Conservation (phyloP, 108 stramenopile species). For the Pelagomonas calceolata region DNA sequence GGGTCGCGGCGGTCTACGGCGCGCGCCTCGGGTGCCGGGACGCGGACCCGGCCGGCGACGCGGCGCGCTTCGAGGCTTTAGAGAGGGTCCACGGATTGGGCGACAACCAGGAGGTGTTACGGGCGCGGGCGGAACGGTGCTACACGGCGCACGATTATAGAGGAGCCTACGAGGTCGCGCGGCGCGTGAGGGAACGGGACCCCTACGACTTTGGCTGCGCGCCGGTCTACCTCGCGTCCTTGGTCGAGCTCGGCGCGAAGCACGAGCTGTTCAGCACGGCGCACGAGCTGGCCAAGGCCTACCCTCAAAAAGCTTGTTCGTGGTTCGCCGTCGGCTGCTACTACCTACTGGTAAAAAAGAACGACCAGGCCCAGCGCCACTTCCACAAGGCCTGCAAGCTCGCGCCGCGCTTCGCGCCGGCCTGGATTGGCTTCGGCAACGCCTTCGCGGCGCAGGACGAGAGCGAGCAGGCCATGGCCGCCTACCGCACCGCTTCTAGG, state of each 20-base stretch:
- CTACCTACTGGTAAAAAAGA: slow-evolving; percentile 68
- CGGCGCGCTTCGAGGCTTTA: neutral
- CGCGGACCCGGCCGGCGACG: neutral
- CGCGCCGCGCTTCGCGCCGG: slow-evolving; percentile 66
- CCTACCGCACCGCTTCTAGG: slow-evolving; percentile 81
- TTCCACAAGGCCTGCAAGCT: slow-evolving; percentile 76
- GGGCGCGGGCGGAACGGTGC: neutral
- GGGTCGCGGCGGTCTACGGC: neutral
- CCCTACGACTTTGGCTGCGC: slow-evolving; percentile 47
- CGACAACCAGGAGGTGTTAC: neutral
- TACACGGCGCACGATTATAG: neutral
- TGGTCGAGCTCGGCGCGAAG: slow-evolving; percentile 63
- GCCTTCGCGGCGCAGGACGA: slow-evolving; percentile 86
- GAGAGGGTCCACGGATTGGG: neutral
- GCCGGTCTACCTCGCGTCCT: slow-evolving; percentile 58
- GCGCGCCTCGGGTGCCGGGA: neutral
- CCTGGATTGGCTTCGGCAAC: slow-evolving; percentile 88
- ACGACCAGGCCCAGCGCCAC: slow-evolving; percentile 80
- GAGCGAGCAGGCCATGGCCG: slow-evolving; percentile 84
- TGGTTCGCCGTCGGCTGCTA: slow-evolving; percentile 93
- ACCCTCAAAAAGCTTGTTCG: slow-evolving; percentile 60
- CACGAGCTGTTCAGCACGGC: slow-evolving; percentile 75
- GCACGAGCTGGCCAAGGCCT: slow-evolving; percentile 77
- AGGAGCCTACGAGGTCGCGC: neutral
- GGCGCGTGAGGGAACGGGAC: slow-evolving; percentile 21